phyloP scores from a whole-genome alignment of 371 early-diverging fungal species.

The Entomophthora muscae region DNA sequence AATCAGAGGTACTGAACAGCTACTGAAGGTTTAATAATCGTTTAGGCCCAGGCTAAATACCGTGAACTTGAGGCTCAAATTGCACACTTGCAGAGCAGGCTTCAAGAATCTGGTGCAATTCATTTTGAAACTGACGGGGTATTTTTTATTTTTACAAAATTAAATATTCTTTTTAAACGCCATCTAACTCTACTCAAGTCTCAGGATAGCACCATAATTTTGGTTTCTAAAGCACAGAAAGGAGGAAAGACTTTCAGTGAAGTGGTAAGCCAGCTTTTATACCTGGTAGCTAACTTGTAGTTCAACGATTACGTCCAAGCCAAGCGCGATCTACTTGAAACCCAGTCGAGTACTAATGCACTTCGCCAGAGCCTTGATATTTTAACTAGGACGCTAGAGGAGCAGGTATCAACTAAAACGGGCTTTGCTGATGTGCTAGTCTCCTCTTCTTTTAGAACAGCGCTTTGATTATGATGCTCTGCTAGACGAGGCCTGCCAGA shows the following conservation, averaged over 20 bases:
- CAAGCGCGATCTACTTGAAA: neutral
- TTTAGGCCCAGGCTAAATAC: neutral
- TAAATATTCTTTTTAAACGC: too few relatives aligned
- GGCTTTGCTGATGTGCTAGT: neutral
- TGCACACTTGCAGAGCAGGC: neutral
- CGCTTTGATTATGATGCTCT: neutral
- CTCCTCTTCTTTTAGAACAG: neutral
- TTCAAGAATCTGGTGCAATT: neutral
- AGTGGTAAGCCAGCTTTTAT: neutral
- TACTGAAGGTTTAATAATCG: neutral
- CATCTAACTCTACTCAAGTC: too few relatives aligned
- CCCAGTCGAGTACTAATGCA: neutral
- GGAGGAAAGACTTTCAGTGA: neutral
- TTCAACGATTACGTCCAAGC: neutral
- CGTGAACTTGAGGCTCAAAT: neutral
- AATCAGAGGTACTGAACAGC: neutral
- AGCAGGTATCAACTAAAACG: neutral
- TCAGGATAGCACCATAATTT: neutral
- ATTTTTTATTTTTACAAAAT: too few relatives aligned
- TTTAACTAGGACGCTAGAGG: neutral
- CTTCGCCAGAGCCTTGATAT: neutral
- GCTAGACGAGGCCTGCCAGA: neutral
- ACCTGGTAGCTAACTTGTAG: neutral
- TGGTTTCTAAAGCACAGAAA: neutral
- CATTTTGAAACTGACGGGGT: neutral